Conservation (phyloP, 1,284 basidiomycete genomes). For the Rhodofomes roseus region DNA sequence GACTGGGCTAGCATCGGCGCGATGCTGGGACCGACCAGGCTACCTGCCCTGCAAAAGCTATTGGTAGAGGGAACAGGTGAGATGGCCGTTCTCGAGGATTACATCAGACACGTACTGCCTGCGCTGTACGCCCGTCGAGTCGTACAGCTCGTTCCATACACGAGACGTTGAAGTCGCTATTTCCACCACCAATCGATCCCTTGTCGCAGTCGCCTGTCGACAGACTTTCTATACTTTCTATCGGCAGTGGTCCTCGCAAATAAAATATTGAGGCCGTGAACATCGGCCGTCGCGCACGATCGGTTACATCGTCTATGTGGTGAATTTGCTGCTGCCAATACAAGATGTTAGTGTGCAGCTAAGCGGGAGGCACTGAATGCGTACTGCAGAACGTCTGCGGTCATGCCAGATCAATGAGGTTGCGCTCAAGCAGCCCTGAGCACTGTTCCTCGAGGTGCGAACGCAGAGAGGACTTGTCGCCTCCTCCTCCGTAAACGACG, state of each 20-base stretch:
- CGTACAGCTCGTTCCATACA: neutral
- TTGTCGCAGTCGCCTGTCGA: too few species aligned
- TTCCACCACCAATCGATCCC: neutral
- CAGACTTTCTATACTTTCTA: too few species aligned
- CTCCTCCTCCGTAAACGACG: slow-evolving; percentile 9
- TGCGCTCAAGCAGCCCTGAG: neutral
- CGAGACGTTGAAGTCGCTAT: neutral
- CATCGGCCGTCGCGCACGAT: too few species aligned
- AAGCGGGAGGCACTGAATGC: too few species aligned
- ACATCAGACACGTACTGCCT: neutral
- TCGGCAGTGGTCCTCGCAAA: too few species aligned
- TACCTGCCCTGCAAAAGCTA: neutral
- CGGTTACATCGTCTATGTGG: too few species aligned
- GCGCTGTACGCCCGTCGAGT: neutral
- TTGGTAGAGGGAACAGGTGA: neutral
- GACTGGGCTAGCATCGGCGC: neutral
- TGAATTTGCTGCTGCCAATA: too few species aligned
- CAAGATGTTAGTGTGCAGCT: too few species aligned
- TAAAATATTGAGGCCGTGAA: too few species aligned
- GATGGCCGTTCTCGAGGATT: neutral
- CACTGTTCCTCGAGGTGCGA: neutral
- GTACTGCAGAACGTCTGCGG: too few species aligned
- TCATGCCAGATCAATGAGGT: too few species aligned
- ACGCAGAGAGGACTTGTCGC: neutral
- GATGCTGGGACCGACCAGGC: neutral